Conservation (phyloP, 148 eudicot species). For the Nyssa sinensis region DNA sequence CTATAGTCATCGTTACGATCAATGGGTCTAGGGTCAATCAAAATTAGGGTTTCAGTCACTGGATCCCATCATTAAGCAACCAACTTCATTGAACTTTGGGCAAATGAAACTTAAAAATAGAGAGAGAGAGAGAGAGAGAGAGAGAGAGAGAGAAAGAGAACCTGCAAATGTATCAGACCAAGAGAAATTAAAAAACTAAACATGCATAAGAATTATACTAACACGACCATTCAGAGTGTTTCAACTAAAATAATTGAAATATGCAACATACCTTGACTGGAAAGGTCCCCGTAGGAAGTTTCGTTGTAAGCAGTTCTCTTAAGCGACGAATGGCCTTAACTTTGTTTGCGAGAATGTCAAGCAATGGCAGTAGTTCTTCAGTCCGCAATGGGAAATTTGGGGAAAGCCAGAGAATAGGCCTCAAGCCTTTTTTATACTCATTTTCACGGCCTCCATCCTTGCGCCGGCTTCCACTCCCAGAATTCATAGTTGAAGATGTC, state of each 20-base stretch:
- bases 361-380: slow-evolving; percentile 84
- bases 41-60: no score
- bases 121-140: no score
- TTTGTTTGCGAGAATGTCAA: slow-evolving; percentile 88
- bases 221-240: background rate
- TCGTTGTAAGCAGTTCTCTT: slow-evolving; percentile 80
- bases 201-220: no score
- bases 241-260: background rate
- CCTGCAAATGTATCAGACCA: no score
- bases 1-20: no score
- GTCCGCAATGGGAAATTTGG: slow-evolving; percentile 65
- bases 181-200: no score
- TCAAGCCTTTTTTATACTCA: slow-evolving; percentile 88
- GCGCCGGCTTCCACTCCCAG: slow-evolving; percentile 29
- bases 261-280: slow-evolving; percentile 66
- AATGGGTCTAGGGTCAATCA: no score
- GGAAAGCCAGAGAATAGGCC: slow-evolving; percentile 84
- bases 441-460: slow-evolving; percentile 58
- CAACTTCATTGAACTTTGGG: no score
- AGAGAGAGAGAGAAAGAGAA: no score
- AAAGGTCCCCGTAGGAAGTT: slow-evolving; percentile 88
- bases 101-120: no score
- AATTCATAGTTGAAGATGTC: slow-evolving; percentile 35
- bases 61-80: no score
- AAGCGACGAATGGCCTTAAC: slow-evolving; percentile 88